Conservation (phyloP, 179 eudicot genomes). For the Carnegiea gigantea region DNA sequence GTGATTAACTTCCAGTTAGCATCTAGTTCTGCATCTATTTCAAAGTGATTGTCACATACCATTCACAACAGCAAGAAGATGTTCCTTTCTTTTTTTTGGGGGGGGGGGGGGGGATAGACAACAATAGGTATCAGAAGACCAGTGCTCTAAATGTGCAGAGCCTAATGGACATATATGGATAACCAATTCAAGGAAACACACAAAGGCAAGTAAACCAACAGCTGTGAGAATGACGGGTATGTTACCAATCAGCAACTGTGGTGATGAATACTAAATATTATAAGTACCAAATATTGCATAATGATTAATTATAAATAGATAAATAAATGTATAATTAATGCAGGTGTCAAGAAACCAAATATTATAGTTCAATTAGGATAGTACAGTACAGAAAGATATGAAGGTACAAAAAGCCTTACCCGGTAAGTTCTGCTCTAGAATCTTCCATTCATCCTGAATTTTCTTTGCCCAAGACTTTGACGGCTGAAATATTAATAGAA, state of each 20-base stretch:
- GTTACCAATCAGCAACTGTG: neutral
- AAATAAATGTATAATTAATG: too few species aligned
- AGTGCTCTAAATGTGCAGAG: neutral
- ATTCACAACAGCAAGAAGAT: neutral
- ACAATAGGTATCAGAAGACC: neutral
- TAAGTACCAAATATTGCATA: neutral
- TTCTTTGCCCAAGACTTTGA: constrained; percentile 59
- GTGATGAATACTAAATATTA: neutral
- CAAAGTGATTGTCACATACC: neutral
- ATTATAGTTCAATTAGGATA: neutral
- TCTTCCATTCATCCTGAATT: constrained; percentile 74
- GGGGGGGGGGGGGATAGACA: neutral
- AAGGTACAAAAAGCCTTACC: constrained; percentile 35
- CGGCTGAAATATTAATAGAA: constrained; percentile 38
- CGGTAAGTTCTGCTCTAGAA: constrained; percentile 61
- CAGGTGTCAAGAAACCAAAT: neutral
- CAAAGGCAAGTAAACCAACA: neutral
- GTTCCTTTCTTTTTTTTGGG: neutral
- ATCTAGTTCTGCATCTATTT: neutral
- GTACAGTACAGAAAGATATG: neutral
- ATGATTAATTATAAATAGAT: neutral
- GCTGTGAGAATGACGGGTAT: neutral
- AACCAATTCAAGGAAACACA: neutral
- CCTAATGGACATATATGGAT: neutral
- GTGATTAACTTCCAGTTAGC: neutral